Conservation (phyloP, 2,329 filamentous ascomycete species). For the Botryotinia narcissicola region DNA sequence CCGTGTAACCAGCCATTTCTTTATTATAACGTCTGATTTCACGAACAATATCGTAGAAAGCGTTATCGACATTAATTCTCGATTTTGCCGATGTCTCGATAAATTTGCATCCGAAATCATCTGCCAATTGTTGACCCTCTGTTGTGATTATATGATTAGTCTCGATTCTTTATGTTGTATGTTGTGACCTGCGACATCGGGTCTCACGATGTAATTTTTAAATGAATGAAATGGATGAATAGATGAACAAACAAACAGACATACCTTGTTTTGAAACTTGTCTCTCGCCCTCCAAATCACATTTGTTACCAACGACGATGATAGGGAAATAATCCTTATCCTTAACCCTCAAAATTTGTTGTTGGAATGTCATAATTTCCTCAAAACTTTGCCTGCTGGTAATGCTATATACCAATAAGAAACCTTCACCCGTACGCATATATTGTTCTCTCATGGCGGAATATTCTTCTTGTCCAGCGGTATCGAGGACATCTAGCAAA, state of each 20-base stretch:
- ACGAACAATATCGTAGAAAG: constrained; percentile 97
- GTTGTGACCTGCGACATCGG: neutral
- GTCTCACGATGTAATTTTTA: constrained; percentile 25
- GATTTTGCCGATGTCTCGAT: constrained; percentile 99
- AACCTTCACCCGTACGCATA: constrained; percentile 98
- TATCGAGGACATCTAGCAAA: constrained; percentile 95
- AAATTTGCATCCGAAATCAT: constrained; percentile 92
- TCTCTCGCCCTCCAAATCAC: constrained; percentile 90
- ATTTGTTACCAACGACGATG: constrained; percentile 99
- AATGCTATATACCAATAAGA: constrained; percentile 97
- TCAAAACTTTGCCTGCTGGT: constrained; percentile 96
- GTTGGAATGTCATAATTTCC: constrained; percentile 97
- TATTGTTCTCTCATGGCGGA: constrained; percentile 99
- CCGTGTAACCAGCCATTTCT: constrained; percentile 87
- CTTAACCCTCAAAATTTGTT: constrained; percentile 97
- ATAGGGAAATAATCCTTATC: constrained; percentile 99
- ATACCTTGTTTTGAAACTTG: constrained; percentile 89
- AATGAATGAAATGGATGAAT: neutral
- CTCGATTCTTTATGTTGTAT: neutral
- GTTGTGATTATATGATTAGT: constrained; percentile 26
- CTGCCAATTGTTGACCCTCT: constrained; percentile 89
- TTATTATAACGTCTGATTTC: constrained; percentile 98
- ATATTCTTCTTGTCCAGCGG: constrained; percentile 98
- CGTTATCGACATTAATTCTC: constrained; percentile 95
- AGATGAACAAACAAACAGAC: constrained; percentile 32